Conservation (phyloP, 2,329 filamentous ascomycete species). For the Pseudogymnoascus sp. region DNA sequence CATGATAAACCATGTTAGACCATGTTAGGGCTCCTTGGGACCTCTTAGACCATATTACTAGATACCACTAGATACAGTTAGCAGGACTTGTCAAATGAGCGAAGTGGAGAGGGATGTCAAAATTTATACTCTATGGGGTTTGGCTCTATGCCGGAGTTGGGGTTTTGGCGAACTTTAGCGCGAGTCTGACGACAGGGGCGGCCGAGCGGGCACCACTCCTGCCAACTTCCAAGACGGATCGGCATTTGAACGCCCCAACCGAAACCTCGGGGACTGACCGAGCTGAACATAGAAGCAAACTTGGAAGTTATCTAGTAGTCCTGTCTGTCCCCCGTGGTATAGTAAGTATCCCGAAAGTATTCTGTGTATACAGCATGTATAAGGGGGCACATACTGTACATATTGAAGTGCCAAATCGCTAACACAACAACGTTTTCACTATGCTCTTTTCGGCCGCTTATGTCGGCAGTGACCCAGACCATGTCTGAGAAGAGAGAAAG, state of each 20-base stretch:
- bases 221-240: neutral
- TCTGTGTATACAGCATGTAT: too few species aligned
- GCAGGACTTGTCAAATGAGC: neutral
- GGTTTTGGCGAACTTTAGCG: neutral
- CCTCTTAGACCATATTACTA: neutral
- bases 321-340: neutral
- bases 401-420: neutral
- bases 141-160: neutral
- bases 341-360: too few species aligned
- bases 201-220: neutral
- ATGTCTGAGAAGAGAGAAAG: neutral
- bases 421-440: neutral
- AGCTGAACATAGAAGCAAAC: neutral
- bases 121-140: neutral
- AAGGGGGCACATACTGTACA: too few species aligned
- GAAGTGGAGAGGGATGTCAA: neutral
- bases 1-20: neutral
- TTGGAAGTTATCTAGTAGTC: neutral
- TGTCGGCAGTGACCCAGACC: neutral
- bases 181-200: neutral
- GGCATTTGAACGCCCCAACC: neutral
- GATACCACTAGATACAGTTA: neutral
- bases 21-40: neutral
- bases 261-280: neutral
- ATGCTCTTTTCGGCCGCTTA: neutral